phyloP scores from a whole-genome alignment of 371 early-diverging fungal genomes.

The Mucor mucedo region DNA sequence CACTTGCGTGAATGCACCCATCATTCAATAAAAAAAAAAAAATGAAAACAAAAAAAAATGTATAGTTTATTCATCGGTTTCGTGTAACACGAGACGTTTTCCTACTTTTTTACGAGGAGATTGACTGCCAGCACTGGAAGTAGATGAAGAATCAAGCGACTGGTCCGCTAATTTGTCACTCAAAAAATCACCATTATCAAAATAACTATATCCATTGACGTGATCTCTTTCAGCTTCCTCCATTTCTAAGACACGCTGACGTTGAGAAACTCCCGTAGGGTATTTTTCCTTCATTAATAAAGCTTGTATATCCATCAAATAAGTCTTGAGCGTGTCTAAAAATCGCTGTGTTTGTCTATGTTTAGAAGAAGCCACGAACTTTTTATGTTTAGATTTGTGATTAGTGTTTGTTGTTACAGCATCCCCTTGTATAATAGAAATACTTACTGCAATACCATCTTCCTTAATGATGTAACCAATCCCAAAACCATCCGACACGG shows the following conservation, averaged over 20 bases:
- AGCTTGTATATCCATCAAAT: conserved; percentile 44
- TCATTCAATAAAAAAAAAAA: conserved; percentile 9
- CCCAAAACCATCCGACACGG: conserved; percentile 88
- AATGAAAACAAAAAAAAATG: background rate
- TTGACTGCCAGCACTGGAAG: conserved; percentile 1
- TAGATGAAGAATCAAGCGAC: background rate
- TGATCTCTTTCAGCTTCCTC: conserved; percentile 38
- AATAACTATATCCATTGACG: conserved; percentile 54
- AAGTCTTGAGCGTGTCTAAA: conserved; percentile 48
- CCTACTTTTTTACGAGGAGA: conserved; percentile 41
- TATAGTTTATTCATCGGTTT: conserved; percentile 28
- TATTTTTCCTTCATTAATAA: conserved; percentile 53
- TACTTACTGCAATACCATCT: conserved; percentile 59
- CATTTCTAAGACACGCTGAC: conserved; percentile 45
- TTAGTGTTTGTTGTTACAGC: too few relatives aligned
- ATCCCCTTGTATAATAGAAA: background rate
- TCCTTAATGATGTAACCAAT: conserved; percentile 89
- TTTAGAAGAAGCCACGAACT: conserved; percentile 61
- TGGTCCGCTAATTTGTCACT: background rate
- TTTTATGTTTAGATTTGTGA: background rate
- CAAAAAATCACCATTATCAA: conserved; percentile 47
- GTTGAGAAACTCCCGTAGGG: conserved; percentile 45
- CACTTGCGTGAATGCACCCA: conserved; percentile 15
- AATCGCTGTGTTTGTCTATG: conserved; percentile 61
- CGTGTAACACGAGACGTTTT: conserved; percentile 44